Evolutionary conservation across 2,329 filamentous ascomycete species (phyloP).

Genomic region (Phaeosphaeriaceae sp.): DNA sequence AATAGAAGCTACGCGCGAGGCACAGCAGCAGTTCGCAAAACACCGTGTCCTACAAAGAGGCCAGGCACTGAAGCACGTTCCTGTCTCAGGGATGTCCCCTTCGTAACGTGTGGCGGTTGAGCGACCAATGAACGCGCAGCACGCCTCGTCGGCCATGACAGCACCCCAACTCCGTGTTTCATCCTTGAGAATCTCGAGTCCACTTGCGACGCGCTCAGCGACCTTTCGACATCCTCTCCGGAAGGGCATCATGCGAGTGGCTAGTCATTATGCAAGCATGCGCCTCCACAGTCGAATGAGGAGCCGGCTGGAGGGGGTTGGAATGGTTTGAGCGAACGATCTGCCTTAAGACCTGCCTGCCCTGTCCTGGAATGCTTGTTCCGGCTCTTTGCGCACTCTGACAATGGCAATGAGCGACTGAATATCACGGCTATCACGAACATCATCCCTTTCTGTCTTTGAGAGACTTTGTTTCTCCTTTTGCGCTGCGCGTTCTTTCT

Average conservation of each 20-base stretch:
- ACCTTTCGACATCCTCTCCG: background rate
- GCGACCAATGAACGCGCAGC: conserved; percentile 20
- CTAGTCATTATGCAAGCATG: conserved; percentile 1
- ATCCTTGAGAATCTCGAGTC: conserved; percentile 16
- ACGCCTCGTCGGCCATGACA: conserved; percentile 10
- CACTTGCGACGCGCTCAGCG: conserved; percentile 18
- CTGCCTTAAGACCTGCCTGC: conserved; percentile 28
- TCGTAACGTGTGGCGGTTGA: conserved; percentile 19
- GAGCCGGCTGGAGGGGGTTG: background rate
- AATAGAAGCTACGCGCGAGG: conserved; percentile 10
- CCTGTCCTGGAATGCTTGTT: conserved; percentile 3
- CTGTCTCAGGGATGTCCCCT: conserved; percentile 17
- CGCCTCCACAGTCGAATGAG: background rate
- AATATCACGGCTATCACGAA: conserved; percentile 33
- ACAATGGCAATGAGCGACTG: conserved; percentile 35
- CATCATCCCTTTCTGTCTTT: conserved; percentile 16
- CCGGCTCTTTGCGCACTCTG: conserved; percentile 7
- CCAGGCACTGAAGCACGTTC: conserved; percentile 27
- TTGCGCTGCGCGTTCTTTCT: conserved; percentile 34
- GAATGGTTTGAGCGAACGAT: conserved; percentile 13
- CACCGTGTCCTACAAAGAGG: conserved; percentile 15
- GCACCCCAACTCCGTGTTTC: conserved; percentile 26
- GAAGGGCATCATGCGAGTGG: conserved; percentile 4
- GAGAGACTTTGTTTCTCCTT: conserved; percentile 21
- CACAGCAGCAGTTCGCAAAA: conserved; percentile 12